Conservation (phyloP, 1,284 basidiomycete species). For the Afroboletus lepidellus region DNA sequence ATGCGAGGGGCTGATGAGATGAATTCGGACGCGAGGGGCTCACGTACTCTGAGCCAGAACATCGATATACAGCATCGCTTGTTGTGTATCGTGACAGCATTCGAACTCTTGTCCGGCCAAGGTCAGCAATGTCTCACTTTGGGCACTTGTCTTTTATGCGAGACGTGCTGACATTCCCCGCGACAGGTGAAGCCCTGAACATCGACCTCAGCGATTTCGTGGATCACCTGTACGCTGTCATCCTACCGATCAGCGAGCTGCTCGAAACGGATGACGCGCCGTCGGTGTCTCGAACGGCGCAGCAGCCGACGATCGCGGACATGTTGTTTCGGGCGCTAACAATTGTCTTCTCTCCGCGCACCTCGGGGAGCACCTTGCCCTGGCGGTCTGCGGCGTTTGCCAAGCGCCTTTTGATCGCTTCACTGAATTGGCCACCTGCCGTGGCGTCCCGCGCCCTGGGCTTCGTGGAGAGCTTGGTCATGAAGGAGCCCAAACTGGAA, state of each 20-base stretch:
- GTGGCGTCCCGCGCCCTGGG: slow-evolving; percentile 67
- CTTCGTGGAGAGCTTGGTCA: slow-evolving; percentile 72
- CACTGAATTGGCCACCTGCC: slow-evolving; percentile 76
- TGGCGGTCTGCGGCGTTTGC: slow-evolving; percentile 88
- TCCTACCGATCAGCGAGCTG: slow-evolving; percentile 58
- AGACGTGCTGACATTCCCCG: slow-evolving; percentile 13
- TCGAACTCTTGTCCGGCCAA: slow-evolving; percentile 95
- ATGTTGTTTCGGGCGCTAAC: slow-evolving; percentile 86
- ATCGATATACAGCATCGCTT: slow-evolving; percentile 63
- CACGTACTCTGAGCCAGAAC: slow-evolving; percentile 21
- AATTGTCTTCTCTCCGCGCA: slow-evolving; percentile 72
- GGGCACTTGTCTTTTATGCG: slow-evolving; percentile 2
- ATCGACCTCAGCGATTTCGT: slow-evolving; percentile 94
- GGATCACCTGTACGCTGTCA: slow-evolving; percentile 69
- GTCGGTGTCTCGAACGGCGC: slow-evolving; percentile 27
- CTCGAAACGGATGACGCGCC: slow-evolving; percentile 47
- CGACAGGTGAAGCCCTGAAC: slow-evolving; percentile 87
- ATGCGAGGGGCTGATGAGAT: slow-evolving; percentile 45
- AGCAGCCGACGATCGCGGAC: slow-evolving; percentile 50
- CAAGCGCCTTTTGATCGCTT: slow-evolving; percentile 82
- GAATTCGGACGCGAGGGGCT: slow-evolving; percentile 41
- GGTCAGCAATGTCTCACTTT: slow-evolving; percentile 49
- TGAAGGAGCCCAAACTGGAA: slow-evolving; percentile 78
- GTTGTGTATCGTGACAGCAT: slow-evolving; percentile 91
- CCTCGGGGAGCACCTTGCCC: slow-evolving; percentile 58